Evolutionary conservation across 108 stramenopile genomes (phyloP), one percentile per base, ranked within the genome.

Genomic region (Pseudonitzschia multiseries): DNA sequence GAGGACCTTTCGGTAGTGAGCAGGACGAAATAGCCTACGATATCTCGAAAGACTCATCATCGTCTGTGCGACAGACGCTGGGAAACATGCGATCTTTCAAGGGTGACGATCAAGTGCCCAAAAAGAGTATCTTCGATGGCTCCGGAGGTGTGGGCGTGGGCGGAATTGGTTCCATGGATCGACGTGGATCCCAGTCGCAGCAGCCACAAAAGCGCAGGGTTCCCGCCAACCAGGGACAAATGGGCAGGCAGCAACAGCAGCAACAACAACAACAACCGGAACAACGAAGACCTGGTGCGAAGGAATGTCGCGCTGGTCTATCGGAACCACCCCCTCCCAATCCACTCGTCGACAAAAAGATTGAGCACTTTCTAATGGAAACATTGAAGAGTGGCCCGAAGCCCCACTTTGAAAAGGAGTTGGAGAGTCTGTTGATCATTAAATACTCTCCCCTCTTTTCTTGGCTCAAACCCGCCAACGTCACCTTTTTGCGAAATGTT

Each of bases 321-420:
- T 41, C 32, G 27, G 31, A 63, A 21, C 43, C 43, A 21, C 66
- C 66, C 8, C 44, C 66, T 17, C 14, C 43, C 2, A 67, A 44
- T n/a, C 66, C 66, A 24, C 15, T 67, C 8, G 17, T 67, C 28
- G 66, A 67, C 42, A 32, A 36, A 17, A 67, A 67, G 36, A 28
- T 67, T 40, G 46, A 67, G 36, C 66, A 67, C 44, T 67, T 67
- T 48, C 42, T 67, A 5, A 44, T 24, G 43, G 66, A 67, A 27
- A 67, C 46, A 3, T 48, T 67, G 43, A 50, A 67, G 26, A 27
- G 8, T 67, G 66, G 66, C 0, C 42, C 42, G 2, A 46, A 67
- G 26, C 46, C 43, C 8, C 66, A 67, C 46, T 67, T 67, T 67
- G 66, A 67, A 6, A 67, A 67, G 44, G 66, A 67, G 26, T 6